phyloP scores from a whole-genome alignment of 2,329 filamentous ascomycete species.

The Cordyceps sp. region DNA sequence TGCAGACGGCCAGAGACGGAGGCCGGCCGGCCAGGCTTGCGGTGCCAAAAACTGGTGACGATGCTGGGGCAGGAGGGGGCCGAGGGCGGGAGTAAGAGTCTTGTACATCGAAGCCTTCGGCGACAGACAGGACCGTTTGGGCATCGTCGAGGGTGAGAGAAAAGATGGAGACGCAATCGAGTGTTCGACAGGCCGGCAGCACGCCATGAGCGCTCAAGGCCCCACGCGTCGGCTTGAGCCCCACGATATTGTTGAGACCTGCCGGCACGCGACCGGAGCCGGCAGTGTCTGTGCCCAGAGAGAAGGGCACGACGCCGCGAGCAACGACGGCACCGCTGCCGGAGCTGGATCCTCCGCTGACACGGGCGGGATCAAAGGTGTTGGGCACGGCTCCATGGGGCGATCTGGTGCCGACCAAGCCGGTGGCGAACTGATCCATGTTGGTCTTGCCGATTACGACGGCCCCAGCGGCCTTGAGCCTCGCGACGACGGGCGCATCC shows the following conservation, averaged over 20 bases:
- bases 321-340: conserved; percentile 38
- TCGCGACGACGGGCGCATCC: conserved; percentile 30
- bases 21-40: conserved; percentile 5
- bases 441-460: conserved; percentile 42
- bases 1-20: conserved; percentile 21
- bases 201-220: conserved; percentile 31
- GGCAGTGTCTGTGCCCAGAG: conserved; percentile 38
- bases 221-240: conserved; percentile 34
- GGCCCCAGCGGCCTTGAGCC: conserved; percentile 33
- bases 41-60: conserved; percentile 13
- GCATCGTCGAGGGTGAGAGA: conserved; percentile 31
- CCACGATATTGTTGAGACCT: conserved; percentile 34
- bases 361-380: conserved; percentile 22
- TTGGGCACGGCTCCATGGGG: conserved; percentile 40
- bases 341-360: conserved; percentile 38
- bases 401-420: conserved; percentile 42
- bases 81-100: conserved; percentile 34
- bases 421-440: conserved; percentile 46
- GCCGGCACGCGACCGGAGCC: conserved; percentile 37
- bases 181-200: conserved; percentile 35
- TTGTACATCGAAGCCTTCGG: conserved; percentile 27
- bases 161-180: conserved; percentile 41
- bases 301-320: conserved; percentile 35
- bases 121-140: conserved; percentile 27
- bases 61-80: conserved; percentile 1